These are phyloP conservation scores for Paecilomyces dactylethromorphus DNA, from an alignment of 2,329 filamentous ascomycete species.

Conservation along the genomic window DNA sequence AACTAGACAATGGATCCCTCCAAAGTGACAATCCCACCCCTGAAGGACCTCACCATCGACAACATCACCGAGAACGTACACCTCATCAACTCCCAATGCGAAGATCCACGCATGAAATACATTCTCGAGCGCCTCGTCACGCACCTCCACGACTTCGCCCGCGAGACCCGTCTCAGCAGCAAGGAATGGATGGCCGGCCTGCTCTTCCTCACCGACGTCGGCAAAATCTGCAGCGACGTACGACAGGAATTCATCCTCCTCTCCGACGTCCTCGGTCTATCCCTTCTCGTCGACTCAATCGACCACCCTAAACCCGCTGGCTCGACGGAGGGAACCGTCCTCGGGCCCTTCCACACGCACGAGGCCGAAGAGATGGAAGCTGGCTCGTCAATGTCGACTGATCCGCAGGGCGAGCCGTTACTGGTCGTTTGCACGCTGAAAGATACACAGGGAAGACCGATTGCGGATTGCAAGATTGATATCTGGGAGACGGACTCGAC, in stretches of 20 bases:
- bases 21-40: constrained; percentile 32
- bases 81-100: constrained; percentile 65
- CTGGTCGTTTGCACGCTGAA: constrained; percentile 68
- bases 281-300: constrained; percentile 73
- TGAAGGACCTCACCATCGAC: constrained; percentile 68
- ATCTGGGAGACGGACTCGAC: constrained; percentile 79
- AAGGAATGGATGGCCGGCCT: constrained; percentile 73
- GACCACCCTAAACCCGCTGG: constrained; percentile 70
- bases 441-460: constrained; percentile 57
- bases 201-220: constrained; percentile 63
- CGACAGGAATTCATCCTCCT: constrained; percentile 80
- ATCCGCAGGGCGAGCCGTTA: constrained; percentile 62
- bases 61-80: constrained; percentile 75
- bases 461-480: constrained; percentile 64
- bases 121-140: constrained; percentile 66
- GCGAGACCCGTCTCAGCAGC: constrained; percentile 69
- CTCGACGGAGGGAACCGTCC: constrained; percentile 70
- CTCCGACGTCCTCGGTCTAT: constrained; percentile 72
- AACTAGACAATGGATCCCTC: constrained; percentile 40
- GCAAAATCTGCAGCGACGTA: constrained; percentile 64
- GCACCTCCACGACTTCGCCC: constrained; percentile 75
- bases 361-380: constrained; percentile 54
- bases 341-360: constrained; percentile 79
- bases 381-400: constrained; percentile 60
- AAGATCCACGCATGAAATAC: constrained; percentile 61